A percentile compares a stretch with the other conserved stretches of the same genome.
Evolutionary conservation across 2,329 filamentous ascomycete genomes (phyloP).

Genomic region (Paracamarosporium sp.): DNA sequence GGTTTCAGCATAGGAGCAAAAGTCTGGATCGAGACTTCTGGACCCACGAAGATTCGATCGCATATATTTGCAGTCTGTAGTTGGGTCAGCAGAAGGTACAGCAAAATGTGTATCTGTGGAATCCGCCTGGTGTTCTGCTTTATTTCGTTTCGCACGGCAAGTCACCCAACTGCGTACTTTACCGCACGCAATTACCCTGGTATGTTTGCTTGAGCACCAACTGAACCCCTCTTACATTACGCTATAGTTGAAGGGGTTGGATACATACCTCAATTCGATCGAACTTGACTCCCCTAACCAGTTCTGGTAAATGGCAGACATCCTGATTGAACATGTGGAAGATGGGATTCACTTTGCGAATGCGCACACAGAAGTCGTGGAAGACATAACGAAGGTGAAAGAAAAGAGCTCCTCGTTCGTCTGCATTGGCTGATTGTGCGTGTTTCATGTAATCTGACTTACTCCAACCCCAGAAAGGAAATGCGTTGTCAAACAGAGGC

Average conservation of each 20-base stretch:
- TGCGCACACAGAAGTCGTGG: conserved; percentile 34
- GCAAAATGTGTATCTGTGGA: no score
- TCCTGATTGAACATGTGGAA: conserved; percentile 41
- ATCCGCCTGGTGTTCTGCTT: no score
- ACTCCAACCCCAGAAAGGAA: conserved; percentile 49
- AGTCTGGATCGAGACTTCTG: conserved; percentile 21
- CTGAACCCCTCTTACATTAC: no score
- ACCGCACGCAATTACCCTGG: no score
- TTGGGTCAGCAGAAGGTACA: background rate
- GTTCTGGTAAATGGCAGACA: conserved; percentile 26
- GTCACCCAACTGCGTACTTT: no score
- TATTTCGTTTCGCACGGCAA: no score
- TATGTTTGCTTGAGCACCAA: no score
- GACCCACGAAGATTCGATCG: conserved; percentile 45
- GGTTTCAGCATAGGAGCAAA: conserved; percentile 46
- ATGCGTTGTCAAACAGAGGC: conserved; percentile 47
- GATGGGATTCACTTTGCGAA: conserved; percentile 22
- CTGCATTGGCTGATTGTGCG: conserved; percentile 32
- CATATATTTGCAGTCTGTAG: conserved; percentile 50
- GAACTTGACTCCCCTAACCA: conserved; percentile 25
- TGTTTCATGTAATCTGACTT: conserved; percentile 32
- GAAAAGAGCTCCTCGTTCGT: conserved; percentile 51
- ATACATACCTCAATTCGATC: conserved; percentile 54
- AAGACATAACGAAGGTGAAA: conserved; percentile 41
- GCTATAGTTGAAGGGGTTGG: no score